Conservation (phyloP, 129 eudicot genomes). For the Escallonia herrerae region DNA sequence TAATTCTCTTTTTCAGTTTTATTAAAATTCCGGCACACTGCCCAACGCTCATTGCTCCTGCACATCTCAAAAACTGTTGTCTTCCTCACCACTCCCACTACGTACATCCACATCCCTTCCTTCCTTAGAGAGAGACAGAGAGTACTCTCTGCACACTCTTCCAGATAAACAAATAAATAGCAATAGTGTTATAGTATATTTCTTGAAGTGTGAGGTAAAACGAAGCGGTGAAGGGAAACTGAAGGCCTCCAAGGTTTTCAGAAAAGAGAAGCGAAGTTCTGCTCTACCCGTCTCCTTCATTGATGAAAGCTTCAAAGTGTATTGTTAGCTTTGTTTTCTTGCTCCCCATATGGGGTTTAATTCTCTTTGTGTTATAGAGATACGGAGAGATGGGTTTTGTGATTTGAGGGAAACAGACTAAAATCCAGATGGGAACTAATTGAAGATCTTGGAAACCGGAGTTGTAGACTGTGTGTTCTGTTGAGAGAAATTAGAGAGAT, state of each 20-base stretch:
- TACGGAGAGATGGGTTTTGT: not conserved
- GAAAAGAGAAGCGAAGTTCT: not conserved
- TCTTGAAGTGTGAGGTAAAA: not conserved
- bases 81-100: slow-evolving; percentile 15
- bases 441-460: too few relatives aligned
- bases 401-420: not conserved
- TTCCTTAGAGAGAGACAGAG: not conserved
- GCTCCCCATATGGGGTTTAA: not conserved
- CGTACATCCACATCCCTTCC: slow-evolving; percentile 1
- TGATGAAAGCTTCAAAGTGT: not conserved
- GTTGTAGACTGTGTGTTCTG: not conserved
- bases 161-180: slow-evolving; percentile 6
- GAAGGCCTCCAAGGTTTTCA: not conserved
- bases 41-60: slow-evolving; percentile 34
- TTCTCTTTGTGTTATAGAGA: slow-evolving; percentile 8
- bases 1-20: slow-evolving; percentile 1
- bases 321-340: not conserved
- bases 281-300: not conserved
- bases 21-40: slow-evolving; percentile 40
- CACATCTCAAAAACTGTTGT: slow-evolving; percentile 20
- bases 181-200: not conserved
- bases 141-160: not conserved
- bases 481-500: slow-evolving; percentile 19
- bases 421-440: too few relatives aligned
- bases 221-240: not conserved